These are phyloP conservation scores for Boechera retrofracta DNA, from an alignment of 345 rosid species.

Conservation along the genomic window DNA sequence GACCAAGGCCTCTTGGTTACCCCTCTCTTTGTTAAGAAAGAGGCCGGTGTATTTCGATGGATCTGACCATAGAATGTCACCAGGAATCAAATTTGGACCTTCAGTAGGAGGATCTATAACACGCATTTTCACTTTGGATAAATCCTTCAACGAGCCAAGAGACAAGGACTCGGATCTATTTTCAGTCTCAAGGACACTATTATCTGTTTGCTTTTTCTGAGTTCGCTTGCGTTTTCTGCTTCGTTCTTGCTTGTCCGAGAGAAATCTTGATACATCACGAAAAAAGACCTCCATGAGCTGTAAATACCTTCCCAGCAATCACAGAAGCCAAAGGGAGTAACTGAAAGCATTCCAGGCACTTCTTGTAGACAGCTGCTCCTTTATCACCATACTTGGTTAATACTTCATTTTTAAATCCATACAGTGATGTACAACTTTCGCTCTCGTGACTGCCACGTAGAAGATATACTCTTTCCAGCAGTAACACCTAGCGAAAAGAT, in stretches of 20 bases:
- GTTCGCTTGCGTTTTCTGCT: conserved; percentile 45
- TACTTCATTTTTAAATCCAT: conserved; percentile 48
- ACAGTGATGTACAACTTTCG: conserved; percentile 43
- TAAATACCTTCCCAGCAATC: conserved; percentile 47
- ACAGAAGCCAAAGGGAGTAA: conserved; percentile 47
- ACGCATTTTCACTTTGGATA: conserved; percentile 42
- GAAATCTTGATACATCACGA: conserved; percentile 43
- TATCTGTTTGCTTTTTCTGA: conserved; percentile 43
- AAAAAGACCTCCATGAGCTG: conserved; percentile 50
- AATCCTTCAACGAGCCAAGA: conserved; percentile 48
- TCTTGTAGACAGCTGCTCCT: conserved; percentile 48
- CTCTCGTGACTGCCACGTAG: conserved; percentile 48
- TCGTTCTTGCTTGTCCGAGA: conserved; percentile 44
- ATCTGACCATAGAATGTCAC: conserved; percentile 52
- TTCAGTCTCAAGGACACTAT: conserved; percentile 34
- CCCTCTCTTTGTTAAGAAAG: conserved; percentile 38
- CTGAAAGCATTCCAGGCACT: conserved; percentile 48
- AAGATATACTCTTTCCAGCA: conserved; percentile 46
- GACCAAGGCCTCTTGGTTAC: no score
- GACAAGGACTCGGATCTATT: conserved; percentile 24
- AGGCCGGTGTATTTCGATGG: conserved; percentile 41
- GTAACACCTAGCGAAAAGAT: conserved; percentile 36
- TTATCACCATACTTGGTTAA: conserved; percentile 46
- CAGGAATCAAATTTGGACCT: conserved; percentile 49
- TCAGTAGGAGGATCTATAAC: conserved; percentile 43